Base-by-base conservation (phyloP, 2,329 filamentous ascomycete species). In the Ilyonectria robusta region DNA sequence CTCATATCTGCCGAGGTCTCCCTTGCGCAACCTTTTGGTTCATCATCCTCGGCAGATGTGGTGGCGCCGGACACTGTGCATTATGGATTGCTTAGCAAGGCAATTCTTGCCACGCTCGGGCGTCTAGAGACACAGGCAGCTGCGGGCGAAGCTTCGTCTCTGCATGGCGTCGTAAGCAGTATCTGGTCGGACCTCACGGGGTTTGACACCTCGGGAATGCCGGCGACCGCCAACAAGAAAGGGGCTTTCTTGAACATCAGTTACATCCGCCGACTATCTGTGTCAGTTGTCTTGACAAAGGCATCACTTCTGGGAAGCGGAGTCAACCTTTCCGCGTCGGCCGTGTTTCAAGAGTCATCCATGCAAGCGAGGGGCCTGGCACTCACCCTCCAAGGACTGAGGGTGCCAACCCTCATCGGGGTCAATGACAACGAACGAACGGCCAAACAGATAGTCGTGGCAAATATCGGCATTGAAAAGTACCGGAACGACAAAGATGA, bases 11-110 rank as follows among this genome's bases (percentile, higher is more conserved):
- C 89, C 37, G 84, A 86, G 21, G 84, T 94, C 4, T 85, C 84
- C 3, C 85, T 94, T 66, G 78, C 80, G 15, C 76, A 81, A 8
- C 78, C 85, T 0, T 94, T 94, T 75, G 82, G 81, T 54, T 83
- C 85, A 0, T 88, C 91, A 1, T 89, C 90, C 0, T 74, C 83
- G 1, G 79, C 79, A 5, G 93, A 95, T 80, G 81, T 81, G 9
- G 86, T 95, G 37, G 86, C 89, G 51, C 79, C 80, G n/a, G 92
- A 92, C 76, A 94, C 93, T 2, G 88, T 94, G 26, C 91, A 95
- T 81, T 95, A 95, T 75, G 92, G 93, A 2, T 85, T 83, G 10
- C 84, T 94, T 15, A 91, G 89, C 81, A 94, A 94, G 80, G 84
- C 84, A 0, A 84, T 94, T 15, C 81, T 91, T 35, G 78, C 79